A percentile compares a stretch with the other conserved stretches of the same genome.
Conservation (phyloP, 2,329 filamentous ascomycete genomes). For the Fusarium dlaminii region DNA sequence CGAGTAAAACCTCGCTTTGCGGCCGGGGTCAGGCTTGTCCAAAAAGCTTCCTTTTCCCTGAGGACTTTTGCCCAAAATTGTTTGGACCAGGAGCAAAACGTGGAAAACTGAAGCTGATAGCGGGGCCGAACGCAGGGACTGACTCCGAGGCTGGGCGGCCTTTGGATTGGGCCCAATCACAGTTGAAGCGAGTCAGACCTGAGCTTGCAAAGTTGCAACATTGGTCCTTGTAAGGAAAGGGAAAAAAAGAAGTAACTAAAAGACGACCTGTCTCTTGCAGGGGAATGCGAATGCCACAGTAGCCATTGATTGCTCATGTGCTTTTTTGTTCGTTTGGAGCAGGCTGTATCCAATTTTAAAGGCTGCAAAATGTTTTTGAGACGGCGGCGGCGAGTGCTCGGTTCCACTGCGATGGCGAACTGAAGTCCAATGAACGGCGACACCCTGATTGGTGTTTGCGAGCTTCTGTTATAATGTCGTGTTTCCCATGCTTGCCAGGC, state of each 20-base stretch:
- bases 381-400: constrained; percentile 32
- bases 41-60: constrained; percentile 28
- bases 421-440: constrained; percentile 15
- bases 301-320: constrained; percentile 1
- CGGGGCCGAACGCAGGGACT: constrained; percentile 42
- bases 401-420: constrained; percentile 38
- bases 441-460: constrained; percentile 36
- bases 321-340: constrained; percentile 4
- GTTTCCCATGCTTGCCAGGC: constrained; percentile 12
- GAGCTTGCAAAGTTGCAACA: constrained; percentile 30
- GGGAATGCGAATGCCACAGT: constrained; percentile 37
- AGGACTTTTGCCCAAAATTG: constrained; percentile 22
- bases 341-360: constrained; percentile 17
- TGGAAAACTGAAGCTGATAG: constrained; percentile 36
- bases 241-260: background rate
- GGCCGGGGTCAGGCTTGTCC: constrained; percentile 43
- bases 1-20: constrained; percentile 38
- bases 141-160: constrained; percentile 34
- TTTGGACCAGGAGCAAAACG: constrained; percentile 28
- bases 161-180: constrained; percentile 37
- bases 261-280: constrained; percentile 35
- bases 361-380: constrained; percentile 22
- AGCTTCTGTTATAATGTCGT: constrained; percentile 10
- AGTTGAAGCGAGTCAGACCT: constrained; percentile 42
- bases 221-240: background rate